Conservation (phyloP, 495 filamentous ascomycete genomes). For the Trichodelitschia bisporula region DNA sequence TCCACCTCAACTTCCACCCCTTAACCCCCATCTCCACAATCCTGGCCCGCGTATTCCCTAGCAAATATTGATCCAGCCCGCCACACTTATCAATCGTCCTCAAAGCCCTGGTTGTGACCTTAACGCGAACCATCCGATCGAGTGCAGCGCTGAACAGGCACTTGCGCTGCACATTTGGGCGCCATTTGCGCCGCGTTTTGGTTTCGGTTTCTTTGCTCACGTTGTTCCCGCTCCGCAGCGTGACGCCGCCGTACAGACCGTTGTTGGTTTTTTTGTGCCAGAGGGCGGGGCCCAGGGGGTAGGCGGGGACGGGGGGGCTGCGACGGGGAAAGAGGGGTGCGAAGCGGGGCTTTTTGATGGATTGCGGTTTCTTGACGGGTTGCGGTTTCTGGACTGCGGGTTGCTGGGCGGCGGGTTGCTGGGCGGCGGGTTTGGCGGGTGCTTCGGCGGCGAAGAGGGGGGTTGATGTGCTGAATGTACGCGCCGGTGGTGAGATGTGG, state of each 20-base stretch:
- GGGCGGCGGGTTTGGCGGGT: too few species aligned
- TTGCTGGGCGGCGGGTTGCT: too few species aligned
- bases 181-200: conserved; percentile 71
- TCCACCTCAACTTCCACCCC: conserved; percentile 73
- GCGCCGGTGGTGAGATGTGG: too few species aligned
- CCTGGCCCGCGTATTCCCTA: conserved; percentile 44
- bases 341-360: too few species aligned
- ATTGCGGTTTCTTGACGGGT: too few species aligned
- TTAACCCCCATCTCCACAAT: conserved; percentile 65
- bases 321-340: too few species aligned
- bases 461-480: too few species aligned
- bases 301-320: conserved; percentile 37
- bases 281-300: conserved; percentile 59
- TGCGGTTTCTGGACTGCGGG: too few species aligned
- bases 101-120: conserved; percentile 51
- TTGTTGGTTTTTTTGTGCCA: conserved; percentile 72
- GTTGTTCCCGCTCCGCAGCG: conserved; percentile 78
- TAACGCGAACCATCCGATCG: conserved; percentile 36
- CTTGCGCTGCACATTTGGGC: conserved; percentile 65
- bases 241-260: conserved; percentile 56
- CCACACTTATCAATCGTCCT: conserved; percentile 72
- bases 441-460: too few species aligned
- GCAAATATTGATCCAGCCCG: conserved; percentile 73
- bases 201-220: conserved; percentile 51
- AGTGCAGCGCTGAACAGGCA: conserved; percentile 47